Evolutionary conservation across 1,139 yeast genomes (phyloP).

Genomic region (Debaryomyces subglobosus): DNA sequence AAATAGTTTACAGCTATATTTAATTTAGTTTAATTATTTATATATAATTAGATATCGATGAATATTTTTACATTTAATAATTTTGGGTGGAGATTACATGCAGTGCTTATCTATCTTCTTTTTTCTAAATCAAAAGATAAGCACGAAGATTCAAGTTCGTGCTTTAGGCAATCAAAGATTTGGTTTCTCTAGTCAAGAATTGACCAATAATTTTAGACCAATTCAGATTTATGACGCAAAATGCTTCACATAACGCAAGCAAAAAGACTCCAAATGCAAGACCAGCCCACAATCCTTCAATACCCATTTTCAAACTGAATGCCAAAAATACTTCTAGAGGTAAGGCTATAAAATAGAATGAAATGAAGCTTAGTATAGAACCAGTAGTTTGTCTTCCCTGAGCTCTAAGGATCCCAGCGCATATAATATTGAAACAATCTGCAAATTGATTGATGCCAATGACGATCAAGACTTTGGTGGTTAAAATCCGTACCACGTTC

Average conservation of each 20-base stretch:
- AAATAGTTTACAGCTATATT: too few relatives aligned
- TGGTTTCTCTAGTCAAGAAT: neutral
- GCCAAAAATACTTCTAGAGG: constrained; percentile 1
- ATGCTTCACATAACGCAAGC: neutral
- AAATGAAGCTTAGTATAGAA: constrained; percentile 1
- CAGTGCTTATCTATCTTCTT: too few relatives aligned
- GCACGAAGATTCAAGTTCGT: too few relatives aligned
- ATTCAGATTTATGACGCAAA: neutral
- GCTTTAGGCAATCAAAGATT: neutral
- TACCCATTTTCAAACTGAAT: constrained; percentile 1
- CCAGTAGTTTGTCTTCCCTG: constrained; percentile 2
- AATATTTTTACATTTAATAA: too few relatives aligned
- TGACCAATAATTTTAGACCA: neutral
- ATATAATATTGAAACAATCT: constrained; percentile 3
- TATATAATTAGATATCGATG: too few relatives aligned
- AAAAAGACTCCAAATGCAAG: neutral
- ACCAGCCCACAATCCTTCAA: constrained; percentile 1
- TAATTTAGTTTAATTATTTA: too few relatives aligned
- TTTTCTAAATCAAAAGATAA: too few relatives aligned
- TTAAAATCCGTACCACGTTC: neutral
- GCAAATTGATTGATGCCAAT: neutral
- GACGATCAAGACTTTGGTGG: neutral
- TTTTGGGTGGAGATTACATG: too few relatives aligned
- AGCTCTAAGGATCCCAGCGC: neutral
- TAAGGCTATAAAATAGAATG: constrained; percentile 1